Conservation (phyloP, 805 yeast genomes). For the Suhomyces prunicola region DNA sequence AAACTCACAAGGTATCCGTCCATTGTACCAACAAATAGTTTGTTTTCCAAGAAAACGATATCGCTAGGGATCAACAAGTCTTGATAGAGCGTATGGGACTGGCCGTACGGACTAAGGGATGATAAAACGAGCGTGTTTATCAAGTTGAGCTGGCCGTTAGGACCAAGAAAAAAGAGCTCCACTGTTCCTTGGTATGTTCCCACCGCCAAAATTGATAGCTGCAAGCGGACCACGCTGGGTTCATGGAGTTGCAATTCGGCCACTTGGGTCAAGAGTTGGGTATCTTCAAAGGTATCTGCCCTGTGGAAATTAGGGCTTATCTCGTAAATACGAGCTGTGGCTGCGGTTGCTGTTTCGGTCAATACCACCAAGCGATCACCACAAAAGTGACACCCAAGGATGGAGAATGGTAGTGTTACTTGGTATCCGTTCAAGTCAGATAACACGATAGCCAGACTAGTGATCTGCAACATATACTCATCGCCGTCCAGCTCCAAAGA, state of each 20-base stretch:
- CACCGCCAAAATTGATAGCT: neutral
- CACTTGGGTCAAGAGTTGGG: neutral
- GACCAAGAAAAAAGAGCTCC: neutral
- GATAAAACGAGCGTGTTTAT: neutral
- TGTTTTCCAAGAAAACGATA: constrained; percentile 5
- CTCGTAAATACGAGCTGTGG: constrained; percentile 3
- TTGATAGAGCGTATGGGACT: neutral
- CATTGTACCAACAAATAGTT: constrained; percentile 28
- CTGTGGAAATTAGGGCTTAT: constrained; percentile 1
- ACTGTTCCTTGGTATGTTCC: neutral
- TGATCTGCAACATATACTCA: constrained; percentile 25
- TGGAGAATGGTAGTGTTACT: constrained; percentile 1
- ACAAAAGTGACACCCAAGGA: constrained; percentile 11
- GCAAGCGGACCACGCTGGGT: constrained; percentile 3
- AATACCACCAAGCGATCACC: constrained; percentile 12
- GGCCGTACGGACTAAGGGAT: constrained; percentile 5
- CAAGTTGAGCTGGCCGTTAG: neutral
- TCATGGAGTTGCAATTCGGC: neutral
- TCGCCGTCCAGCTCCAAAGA: constrained; percentile 4
- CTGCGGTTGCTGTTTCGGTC: constrained; percentile 9
- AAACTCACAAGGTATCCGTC: constrained; percentile 28
- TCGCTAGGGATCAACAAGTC: constrained; percentile 21
- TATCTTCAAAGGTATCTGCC: neutral
- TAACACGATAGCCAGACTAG: constrained; percentile 17
- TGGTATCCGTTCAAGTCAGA: constrained; percentile 17